Evolutionary conservation across 176 grass and related monocot genomes (phyloP).

Genomic region (Phoenix roebelenii): DNA sequence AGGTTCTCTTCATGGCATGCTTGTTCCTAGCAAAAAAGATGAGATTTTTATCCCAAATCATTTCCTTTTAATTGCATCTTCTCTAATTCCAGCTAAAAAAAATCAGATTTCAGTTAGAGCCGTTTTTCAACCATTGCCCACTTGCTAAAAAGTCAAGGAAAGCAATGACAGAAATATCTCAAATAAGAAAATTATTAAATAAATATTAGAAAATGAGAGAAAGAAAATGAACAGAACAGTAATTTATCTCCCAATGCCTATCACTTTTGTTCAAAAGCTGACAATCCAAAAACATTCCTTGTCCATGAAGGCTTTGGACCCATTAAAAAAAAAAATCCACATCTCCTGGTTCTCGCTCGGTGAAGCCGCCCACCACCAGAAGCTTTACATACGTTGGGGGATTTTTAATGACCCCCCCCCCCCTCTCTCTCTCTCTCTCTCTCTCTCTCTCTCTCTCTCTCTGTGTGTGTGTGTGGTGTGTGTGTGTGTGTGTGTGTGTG

Average conservation of each 20-base stretch:
- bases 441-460: too few species aligned
- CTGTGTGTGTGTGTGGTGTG: too few species aligned
- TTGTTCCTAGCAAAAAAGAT: not conserved
- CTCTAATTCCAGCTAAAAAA: too few species aligned
- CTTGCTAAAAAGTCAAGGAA: not conserved
- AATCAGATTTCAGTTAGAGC: not conserved
- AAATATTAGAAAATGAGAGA: not conserved
- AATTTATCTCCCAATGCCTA: not conserved
- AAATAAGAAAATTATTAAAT: too few species aligned
- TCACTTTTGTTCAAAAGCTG: not conserved
- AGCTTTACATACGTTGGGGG: not conserved
- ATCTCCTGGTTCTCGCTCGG: not conserved
- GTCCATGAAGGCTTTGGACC: not conserved
- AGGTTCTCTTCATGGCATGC: too few species aligned
- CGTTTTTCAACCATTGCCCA: not conserved
- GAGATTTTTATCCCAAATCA: not conserved
- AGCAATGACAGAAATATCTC: too few species aligned
- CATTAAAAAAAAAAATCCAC: slow-evolving; percentile 6
- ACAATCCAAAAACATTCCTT: not conserved
- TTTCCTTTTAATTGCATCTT: too few species aligned
- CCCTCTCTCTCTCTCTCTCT: not conserved
- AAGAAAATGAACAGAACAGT: not conserved
- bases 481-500: too few species aligned
- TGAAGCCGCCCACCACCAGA: not conserved
- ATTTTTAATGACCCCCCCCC: not conserved